Evolutionary conservation across 192 early-diverging fungal species (phyloP).

Genomic region (Linnemannia exigua): DNA sequence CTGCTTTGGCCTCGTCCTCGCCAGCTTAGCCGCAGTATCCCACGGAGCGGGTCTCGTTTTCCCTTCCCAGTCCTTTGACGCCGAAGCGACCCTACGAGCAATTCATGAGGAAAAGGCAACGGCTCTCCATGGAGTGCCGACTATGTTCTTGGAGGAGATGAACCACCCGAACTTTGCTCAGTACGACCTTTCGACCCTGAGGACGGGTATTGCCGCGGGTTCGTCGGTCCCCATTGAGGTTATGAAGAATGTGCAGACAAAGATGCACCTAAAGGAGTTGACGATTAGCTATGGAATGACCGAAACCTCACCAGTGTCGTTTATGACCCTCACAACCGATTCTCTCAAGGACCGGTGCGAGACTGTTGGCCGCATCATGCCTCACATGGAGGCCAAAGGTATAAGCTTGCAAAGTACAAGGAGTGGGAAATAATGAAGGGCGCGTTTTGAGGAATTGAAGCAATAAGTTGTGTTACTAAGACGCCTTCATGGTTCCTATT

Average conservation of each 20-base stretch:
- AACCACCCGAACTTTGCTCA: conserved; percentile 59
- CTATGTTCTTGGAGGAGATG: conserved; percentile 54
- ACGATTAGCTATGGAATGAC: conserved; percentile 60
- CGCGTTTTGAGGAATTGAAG: too few species aligned
- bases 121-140: conserved; percentile 62
- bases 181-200: conserved; percentile 53
- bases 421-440: neutral
- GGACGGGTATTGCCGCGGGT: conserved; percentile 65
- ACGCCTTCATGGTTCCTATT: neutral
- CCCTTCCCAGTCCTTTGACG: conserved; percentile 59
- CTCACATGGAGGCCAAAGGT: conserved; percentile 63
- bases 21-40: conserved; percentile 60
- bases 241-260: conserved; percentile 61
- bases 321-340: conserved; percentile 53
- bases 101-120: conserved; percentile 59
- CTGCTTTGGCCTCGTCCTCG: conserved; percentile 67
- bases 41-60: conserved; percentile 60
- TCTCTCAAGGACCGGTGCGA: conserved; percentile 45
- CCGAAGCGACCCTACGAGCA: conserved; percentile 56
- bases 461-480: neutral
- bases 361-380: conserved; percentile 60
- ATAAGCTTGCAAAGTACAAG: neutral
- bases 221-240: conserved; percentile 61
- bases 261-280: conserved; percentile 59
- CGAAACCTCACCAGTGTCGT: conserved; percentile 61